phyloP scores from a whole-genome alignment of 2,329 filamentous ascomycete species.

The Phyllachora maydis region DNA sequence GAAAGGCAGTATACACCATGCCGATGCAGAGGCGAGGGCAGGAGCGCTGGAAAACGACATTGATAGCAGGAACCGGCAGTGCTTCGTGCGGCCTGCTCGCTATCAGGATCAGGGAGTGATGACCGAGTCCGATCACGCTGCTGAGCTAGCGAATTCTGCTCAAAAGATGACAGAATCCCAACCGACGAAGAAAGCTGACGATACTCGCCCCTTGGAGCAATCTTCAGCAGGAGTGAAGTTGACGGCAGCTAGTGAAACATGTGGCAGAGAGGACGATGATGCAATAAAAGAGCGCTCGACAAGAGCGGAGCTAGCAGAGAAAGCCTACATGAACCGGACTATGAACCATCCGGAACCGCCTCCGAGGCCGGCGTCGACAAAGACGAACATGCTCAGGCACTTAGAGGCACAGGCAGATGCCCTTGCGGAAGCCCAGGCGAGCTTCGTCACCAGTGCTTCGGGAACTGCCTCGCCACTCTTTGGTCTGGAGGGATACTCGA shows the following conservation, averaged over 20 bases:
- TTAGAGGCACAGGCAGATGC: neutral
- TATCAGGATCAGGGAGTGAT: conserved; percentile 1
- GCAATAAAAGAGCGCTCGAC: neutral
- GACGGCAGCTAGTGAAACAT: neutral
- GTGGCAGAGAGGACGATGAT: neutral
- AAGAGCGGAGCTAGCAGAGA: neutral
- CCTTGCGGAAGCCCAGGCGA: no score
- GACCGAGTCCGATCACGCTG: neutral
- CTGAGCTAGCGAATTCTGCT: neutral
- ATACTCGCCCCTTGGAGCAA: neutral
- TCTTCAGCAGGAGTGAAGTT: neutral
- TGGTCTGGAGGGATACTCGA: no score
- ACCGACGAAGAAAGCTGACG: neutral
- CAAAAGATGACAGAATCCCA: neutral
- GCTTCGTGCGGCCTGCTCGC: neutral
- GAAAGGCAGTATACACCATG: neutral
- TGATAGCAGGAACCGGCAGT: neutral
- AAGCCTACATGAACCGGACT: neutral
- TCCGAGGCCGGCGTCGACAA: neutral
- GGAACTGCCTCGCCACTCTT: no score
- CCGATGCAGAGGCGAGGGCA: neutral
- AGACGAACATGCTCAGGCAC: neutral
- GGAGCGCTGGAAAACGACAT: neutral
- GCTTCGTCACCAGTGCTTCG: no score
- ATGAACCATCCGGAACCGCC: neutral